These are phyloP conservation scores for Xerocomus minutiporus DNA, from an alignment of 1,284 basidiomycete species.

Conservation along the genomic window DNA sequence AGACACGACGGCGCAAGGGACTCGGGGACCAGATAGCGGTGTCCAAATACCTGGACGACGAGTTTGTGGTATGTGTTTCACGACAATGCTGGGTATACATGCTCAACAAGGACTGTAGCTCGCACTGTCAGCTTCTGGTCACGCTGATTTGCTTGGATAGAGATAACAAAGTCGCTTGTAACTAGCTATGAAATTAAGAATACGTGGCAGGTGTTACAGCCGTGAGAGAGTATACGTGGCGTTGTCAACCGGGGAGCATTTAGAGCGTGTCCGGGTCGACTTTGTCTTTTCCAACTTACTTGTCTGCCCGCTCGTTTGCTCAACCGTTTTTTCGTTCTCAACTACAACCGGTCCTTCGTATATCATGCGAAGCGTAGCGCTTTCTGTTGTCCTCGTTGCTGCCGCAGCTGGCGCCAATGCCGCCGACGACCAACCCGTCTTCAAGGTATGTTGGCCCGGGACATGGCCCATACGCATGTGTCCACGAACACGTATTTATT, in stretches of 20 bases:
- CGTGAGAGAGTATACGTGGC: conserved; percentile 51
- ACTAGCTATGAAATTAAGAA: conserved; percentile 1
- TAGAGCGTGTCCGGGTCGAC: conserved; percentile 26
- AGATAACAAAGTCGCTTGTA: conserved; percentile 10
- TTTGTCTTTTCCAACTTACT: conserved; percentile 18
- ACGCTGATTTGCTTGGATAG: conserved; percentile 81
- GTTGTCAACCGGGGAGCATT: conserved; percentile 34
- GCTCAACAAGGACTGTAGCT: conserved; percentile 44
- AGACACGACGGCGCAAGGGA: conserved; percentile 94
- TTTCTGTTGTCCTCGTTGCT: conserved; percentile 64
- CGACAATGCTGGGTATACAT: background rate
- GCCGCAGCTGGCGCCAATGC: conserved; percentile 59
- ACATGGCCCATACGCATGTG: background rate
- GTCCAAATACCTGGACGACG: conserved; percentile 91
- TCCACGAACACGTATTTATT: conserved; percentile 10
- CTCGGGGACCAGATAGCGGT: conserved; percentile 91
- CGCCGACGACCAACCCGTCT: conserved; percentile 58
- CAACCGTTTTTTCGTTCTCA: conserved; percentile 26
- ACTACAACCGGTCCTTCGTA: conserved; percentile 59
- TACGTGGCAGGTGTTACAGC: conserved; percentile 5
- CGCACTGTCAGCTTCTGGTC: conserved; percentile 85
- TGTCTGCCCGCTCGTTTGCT: conserved; percentile 36
- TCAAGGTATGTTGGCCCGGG: conserved; percentile 48
- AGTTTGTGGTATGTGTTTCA: conserved; percentile 71
- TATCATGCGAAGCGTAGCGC: conserved; percentile 76